Conservation (phyloP, 108 stramenopile genomes). For the Halocafeteria seosinensis region DNA sequence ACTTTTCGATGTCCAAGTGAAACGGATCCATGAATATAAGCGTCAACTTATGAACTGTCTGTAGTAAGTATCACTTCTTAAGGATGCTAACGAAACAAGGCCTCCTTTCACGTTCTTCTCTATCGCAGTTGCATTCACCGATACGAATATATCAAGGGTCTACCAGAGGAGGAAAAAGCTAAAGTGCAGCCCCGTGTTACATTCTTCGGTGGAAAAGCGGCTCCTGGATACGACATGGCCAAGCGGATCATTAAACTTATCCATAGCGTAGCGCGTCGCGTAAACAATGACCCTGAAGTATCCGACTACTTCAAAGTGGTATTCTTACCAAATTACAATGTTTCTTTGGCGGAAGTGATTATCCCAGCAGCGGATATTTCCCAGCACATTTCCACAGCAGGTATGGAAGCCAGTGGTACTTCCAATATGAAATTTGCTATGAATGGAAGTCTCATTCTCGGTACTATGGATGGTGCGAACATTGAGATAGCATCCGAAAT, state of each 20-base stretch:
- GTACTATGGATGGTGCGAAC: constrained; percentile 2
- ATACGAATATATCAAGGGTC: neutral
- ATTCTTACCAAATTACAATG: constrained; percentile 5
- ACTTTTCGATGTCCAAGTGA: neutral
- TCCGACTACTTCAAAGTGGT: neutral
- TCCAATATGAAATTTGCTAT: neutral
- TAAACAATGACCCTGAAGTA: neutral
- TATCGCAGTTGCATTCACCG: neutral
- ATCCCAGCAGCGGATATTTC: neutral
- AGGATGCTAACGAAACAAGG: too few species aligned
- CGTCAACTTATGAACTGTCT: neutral
- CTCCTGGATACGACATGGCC: neutral
- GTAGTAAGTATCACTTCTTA: too few species aligned
- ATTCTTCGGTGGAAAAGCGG: constrained; percentile 1
- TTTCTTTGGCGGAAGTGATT: neutral
- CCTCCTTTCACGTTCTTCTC: too few species aligned
- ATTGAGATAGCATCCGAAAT: neutral
- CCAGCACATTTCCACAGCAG: neutral
- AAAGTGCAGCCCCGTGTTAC: neutral
- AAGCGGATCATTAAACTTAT: neutral
- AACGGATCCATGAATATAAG: constrained; percentile 7
- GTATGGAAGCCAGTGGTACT: neutral
- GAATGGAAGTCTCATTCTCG: constrained; percentile 1
- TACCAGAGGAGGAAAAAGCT: neutral
- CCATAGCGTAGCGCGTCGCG: neutral